Conservation (phyloP, 75 land plant species). For the Cunninghamia lanceolata region DNA sequence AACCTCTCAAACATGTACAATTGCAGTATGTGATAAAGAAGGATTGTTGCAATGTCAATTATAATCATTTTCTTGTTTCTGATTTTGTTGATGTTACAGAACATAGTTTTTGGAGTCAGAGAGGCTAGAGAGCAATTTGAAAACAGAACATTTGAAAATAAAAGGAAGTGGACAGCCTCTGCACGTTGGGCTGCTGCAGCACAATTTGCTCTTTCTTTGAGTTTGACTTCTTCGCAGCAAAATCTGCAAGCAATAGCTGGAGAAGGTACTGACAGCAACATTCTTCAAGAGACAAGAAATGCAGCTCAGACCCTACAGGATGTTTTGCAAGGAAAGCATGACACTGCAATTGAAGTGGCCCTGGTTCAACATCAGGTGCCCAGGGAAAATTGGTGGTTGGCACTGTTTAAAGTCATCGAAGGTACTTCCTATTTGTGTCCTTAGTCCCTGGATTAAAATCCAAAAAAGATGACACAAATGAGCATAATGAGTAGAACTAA, state of each 20-base stretch:
- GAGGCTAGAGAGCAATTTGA: slow-evolving; percentile 31
- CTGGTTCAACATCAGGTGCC: slow-evolving; percentile 54
- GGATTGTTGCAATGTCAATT: not conserved
- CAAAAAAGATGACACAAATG: not conserved
- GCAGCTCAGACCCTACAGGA: slow-evolving; percentile 70
- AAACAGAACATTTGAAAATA: slow-evolving; percentile 29
- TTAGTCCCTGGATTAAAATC: not conserved
- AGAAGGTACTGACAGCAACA: slow-evolving; percentile 45
- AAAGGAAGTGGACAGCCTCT: slow-evolving; percentile 75
- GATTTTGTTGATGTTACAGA: slow-evolving; percentile 18
- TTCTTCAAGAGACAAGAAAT: slow-evolving; percentile 71
- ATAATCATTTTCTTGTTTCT: not conserved
- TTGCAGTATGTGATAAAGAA: slow-evolving; percentile 4
- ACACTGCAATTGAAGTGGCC: slow-evolving; percentile 59
- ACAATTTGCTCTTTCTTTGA: slow-evolving; percentile 84
- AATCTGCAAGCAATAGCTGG: slow-evolving; percentile 51
- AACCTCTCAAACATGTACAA: not conserved
- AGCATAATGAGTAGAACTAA: not conserved
- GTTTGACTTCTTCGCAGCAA: slow-evolving; percentile 68
- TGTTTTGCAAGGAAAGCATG: slow-evolving; percentile 78
- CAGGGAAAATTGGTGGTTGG: slow-evolving; percentile 84
- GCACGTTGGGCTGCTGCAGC: slow-evolving; percentile 93
- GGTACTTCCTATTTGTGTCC: slow-evolving; percentile 33
- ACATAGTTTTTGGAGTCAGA: slow-evolving; percentile 52
- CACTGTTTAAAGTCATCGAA: slow-evolving; percentile 76